phyloP scores from a whole-genome alignment of 176 grass and related monocot species.

The Bonia amplexicaulis region DNA sequence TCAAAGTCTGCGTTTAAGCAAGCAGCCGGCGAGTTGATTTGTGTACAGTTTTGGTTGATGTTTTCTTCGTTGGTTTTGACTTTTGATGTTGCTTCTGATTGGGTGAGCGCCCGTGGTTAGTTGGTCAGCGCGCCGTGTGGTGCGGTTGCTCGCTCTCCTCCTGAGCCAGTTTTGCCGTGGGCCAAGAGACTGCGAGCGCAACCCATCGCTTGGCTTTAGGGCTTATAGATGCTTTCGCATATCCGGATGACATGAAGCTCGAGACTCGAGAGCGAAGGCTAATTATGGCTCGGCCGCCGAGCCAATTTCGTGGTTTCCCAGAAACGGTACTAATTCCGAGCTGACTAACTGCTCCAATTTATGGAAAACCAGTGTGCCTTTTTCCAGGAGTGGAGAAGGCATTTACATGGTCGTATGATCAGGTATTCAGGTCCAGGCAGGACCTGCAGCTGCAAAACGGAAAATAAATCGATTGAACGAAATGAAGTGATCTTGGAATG shows the following conservation, averaged over 20 bases:
- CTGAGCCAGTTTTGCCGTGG: background rate
- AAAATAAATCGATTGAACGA: background rate
- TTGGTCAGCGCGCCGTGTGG: background rate
- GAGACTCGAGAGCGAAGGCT: background rate
- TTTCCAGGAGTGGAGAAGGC: background rate
- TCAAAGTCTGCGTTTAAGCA: background rate
- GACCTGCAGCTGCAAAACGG: background rate
- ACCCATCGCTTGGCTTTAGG: background rate
- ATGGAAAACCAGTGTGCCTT: background rate
- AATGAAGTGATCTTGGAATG: background rate
- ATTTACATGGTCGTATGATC: background rate
- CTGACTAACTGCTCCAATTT: background rate
- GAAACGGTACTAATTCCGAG: background rate
- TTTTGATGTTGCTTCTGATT: background rate
- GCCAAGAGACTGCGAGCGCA: background rate
- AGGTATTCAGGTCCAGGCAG: background rate
- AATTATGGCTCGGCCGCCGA: too few relatives aligned
- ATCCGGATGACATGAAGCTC: too few relatives aligned
- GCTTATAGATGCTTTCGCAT: background rate
- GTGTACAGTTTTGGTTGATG: background rate
- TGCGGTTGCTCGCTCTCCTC: background rate
- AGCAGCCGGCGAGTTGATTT: background rate
- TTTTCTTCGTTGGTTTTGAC: slow-evolving; percentile 14
- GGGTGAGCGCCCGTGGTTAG: background rate
- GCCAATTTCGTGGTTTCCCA: background rate